phyloP scores from a whole-genome alignment of 495 filamentous ascomycete genomes.

The Aspergillus bridgeri region DNA sequence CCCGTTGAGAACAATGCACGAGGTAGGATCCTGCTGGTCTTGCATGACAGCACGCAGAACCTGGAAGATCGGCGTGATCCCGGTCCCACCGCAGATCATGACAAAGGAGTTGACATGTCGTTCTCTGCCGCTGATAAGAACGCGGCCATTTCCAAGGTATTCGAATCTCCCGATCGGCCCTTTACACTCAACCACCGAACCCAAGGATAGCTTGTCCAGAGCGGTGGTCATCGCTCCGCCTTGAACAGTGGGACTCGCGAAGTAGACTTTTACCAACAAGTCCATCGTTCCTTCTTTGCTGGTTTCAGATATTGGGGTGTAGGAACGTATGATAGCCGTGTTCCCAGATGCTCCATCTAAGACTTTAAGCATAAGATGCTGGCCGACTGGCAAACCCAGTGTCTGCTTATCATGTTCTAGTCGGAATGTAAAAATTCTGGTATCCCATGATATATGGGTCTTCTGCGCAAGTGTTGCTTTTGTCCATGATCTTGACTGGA shows the following conservation, averaged over 20 bases:
- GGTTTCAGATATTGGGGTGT: slow-evolving; percentile 79
- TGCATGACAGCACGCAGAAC: slow-evolving; percentile 75
- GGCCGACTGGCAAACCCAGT: slow-evolving; percentile 79
- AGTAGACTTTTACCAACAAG: slow-evolving; percentile 85
- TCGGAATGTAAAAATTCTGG: slow-evolving; percentile 76
- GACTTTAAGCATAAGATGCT: slow-evolving; percentile 86
- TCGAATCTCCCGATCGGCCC: slow-evolving; percentile 87
- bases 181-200: slow-evolving; percentile 77
- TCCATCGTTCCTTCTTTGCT: slow-evolving; percentile 60
- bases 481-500: slow-evolving; percentile 68
- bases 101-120: slow-evolving; percentile 64
- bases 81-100: slow-evolving; percentile 89
- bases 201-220: slow-evolving; percentile 67
- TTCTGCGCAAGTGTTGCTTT: slow-evolving; percentile 65
- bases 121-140: slow-evolving; percentile 57
- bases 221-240: slow-evolving; percentile 87
- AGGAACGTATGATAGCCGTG: slow-evolving; percentile 77
- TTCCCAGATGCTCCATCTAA: slow-evolving; percentile 56
- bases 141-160: slow-evolving; percentile 67
- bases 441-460: slow-evolving; percentile 70
- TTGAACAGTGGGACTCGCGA: slow-evolving; percentile 49
- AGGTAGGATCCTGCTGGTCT: slow-evolving; percentile 53
- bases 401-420: slow-evolving; percentile 69
- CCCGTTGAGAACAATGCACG: slow-evolving; percentile 73
- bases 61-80: slow-evolving; percentile 90